These are phyloP conservation scores for Geotrichum carabidarum DNA, from an alignment of 1,139 yeast species.

Conservation along the genomic window DNA sequence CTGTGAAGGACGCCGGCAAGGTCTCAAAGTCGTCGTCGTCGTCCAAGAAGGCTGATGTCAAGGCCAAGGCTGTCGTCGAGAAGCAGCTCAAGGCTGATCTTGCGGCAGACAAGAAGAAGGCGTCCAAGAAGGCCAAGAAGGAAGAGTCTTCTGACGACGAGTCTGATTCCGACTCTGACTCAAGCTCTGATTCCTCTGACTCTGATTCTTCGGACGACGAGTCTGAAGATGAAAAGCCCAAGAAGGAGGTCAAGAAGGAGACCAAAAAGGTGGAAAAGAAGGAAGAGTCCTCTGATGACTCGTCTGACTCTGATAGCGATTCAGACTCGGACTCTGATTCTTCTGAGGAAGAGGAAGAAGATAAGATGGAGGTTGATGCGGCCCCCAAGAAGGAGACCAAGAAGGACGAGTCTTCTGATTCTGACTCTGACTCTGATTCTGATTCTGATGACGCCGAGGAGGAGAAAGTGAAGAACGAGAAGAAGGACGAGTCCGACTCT, in stretches of 20 bases:
- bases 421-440: constrained; percentile 5
- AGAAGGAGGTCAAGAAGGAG: constrained; percentile 2
- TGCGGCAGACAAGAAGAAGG: constrained; percentile 10
- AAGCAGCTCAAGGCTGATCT: constrained; percentile 12
- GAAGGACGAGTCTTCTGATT: constrained; percentile 3
- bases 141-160: constrained; percentile 14
- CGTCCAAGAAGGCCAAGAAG: constrained; percentile 11
- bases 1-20: constrained; percentile 10
- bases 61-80: constrained; percentile 6
- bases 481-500: constrained; percentile 26
- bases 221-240: constrained; percentile 14
- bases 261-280: not conserved
- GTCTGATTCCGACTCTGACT: constrained; percentile 7
- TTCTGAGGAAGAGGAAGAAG: constrained; percentile 4
- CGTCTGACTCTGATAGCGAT: constrained; percentile 17
- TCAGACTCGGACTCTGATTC: constrained; percentile 1
- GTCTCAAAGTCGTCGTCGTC: constrained; percentile 6
- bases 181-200: not conserved
- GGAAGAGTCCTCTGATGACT: constrained; percentile 8
- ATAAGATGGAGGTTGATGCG: constrained; percentile 27
- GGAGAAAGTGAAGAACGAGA: constrained; percentile 21
- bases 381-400: constrained; percentile 38
- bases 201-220: constrained; percentile 7
- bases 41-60: constrained; percentile 8
- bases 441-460: constrained; percentile 12